Evolutionary conservation across 108 stramenopile genomes (phyloP).

Genomic region (Skeletonema costatum): DNA sequence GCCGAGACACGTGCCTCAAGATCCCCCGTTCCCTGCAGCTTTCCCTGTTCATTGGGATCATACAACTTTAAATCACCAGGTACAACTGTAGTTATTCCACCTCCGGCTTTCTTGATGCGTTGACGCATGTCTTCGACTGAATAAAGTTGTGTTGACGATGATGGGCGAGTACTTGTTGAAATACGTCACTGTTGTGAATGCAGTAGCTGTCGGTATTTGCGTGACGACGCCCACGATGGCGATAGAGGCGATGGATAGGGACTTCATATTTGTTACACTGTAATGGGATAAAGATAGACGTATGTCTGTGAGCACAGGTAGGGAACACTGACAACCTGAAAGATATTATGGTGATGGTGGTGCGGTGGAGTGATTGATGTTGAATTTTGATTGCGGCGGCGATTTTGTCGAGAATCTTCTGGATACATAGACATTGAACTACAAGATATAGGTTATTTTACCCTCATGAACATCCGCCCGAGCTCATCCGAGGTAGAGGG

Average conservation of each 20-base stretch:
- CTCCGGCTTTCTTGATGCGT: constrained; percentile 43
- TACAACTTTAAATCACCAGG: constrained; percentile 31
- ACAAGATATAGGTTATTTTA: no score
- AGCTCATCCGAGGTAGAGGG: no score
- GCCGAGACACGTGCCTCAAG: constrained; percentile 22
- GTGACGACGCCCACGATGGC: neutral
- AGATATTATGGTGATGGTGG: no score
- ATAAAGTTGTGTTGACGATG: constrained; percentile 14
- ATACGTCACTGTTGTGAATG: neutral
- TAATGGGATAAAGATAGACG: no score
- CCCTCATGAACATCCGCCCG: no score
- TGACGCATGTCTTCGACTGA: constrained; percentile 14
- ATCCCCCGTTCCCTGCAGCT: constrained; percentile 40
- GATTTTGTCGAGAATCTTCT: no score
- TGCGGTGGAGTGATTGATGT: no score
- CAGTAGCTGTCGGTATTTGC: neutral
- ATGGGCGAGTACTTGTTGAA: neutral
- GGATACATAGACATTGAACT: no score
- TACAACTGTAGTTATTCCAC: constrained; percentile 24
- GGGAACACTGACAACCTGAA: no score
- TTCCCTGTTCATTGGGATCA: constrained; percentile 52
- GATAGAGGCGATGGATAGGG: neutral
- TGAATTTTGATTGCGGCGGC: no score
- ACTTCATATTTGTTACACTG: neutral
- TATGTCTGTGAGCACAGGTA: no score